Evolutionary conservation across 768 basidiomycete genomes (phyloP), one percentile per base, ranked within the genome.

Genomic region (Boletus rubescentipes): DNA sequence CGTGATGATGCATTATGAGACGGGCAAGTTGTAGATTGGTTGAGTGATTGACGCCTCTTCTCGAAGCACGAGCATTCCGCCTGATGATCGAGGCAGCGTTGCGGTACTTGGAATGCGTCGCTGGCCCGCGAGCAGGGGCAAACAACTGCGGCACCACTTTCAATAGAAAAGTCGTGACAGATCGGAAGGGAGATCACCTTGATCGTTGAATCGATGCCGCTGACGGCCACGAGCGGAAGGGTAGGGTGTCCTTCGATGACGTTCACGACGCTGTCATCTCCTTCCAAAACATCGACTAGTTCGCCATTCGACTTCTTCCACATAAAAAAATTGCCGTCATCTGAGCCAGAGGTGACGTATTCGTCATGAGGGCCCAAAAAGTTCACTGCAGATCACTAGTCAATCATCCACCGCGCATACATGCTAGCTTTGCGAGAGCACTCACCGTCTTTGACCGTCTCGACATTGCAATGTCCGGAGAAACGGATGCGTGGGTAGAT

Each of bases 361-460:
- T 94, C 88, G 49, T 92, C 87, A 39, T 72, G 70, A 7, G 87
- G 84, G 0, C 93, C 93, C 36, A 94, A 71, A 66, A 91, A 94
- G 67, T 91, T 94, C 35, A 92, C 92, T 93, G 54, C 1, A 53
- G 51, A 52, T 16, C n/a, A 46, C 23, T 8, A 21, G 11, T 15
- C 21, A 32, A 45, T 57, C 44, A 48, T 35, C 31, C 51, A 43
- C 41, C 34, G 20, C 16, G 9, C 30, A 37, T 18, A 20, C 31
- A n/a, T 14, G 23, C 20, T 21, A 18, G 18, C 42, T 20, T 37
- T 31, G 18, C 20, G 16, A 20, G 11, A 41, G 37, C 18, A 65
- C 85, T 63, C 58, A 87, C 93, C 91, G 67, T 94, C 93, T 70
- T 96, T 96, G 38, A 92, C 80, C 0, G 93, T 96, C 56, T 84